Evolutionary conservation across 2,329 filamentous ascomycete genomes (phyloP).

Genomic region (Calonectria pseudoreteaudii): DNA sequence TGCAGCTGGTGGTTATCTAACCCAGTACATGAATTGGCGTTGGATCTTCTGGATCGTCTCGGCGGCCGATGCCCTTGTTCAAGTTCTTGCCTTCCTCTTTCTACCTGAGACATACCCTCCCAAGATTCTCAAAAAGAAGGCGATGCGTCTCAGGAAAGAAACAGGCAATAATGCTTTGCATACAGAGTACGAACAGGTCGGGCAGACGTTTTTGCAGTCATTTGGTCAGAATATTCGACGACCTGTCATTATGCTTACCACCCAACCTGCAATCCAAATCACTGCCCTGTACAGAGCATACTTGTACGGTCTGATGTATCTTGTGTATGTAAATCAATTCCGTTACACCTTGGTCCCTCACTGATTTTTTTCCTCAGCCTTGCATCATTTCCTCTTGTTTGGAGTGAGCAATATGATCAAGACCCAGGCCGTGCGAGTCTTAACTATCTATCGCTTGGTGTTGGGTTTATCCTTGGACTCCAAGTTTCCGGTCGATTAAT

Average conservation of each 20-base stretch:
- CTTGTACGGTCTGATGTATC: constrained; percentile 65
- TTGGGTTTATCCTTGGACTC: constrained; percentile 67
- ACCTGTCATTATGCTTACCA: constrained; percentile 25
- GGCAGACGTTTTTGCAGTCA: constrained; percentile 40
- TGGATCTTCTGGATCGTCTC: constrained; percentile 59
- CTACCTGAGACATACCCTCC: constrained; percentile 54
- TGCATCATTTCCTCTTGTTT: constrained; percentile 64
- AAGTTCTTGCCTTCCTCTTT: constrained; percentile 51
- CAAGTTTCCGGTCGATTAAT: constrained; percentile 59
- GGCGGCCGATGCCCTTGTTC: constrained; percentile 51
- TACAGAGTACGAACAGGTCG: constrained; percentile 42
- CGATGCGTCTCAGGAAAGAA: constrained; percentile 37
- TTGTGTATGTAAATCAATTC: constrained; percentile 49
- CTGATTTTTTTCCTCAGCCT: constrained; percentile 44
- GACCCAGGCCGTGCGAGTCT: constrained; percentile 60
- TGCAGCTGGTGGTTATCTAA: constrained; percentile 53
- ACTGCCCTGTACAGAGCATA: constrained; percentile 62
- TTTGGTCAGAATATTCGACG: constrained; percentile 46
- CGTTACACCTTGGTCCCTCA: rapidly evolving
- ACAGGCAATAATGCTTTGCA: constrained; percentile 44
- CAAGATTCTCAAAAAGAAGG: constrained; percentile 45
- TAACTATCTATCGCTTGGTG: constrained; percentile 64
- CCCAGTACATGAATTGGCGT: constrained; percentile 53
- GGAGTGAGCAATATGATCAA: constrained; percentile 59
- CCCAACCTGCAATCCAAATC: constrained; percentile 63